Percentiles rank a stretch among this genome's conserved stretches.
Conservation (phyloP, 2,329 filamentous ascomycete species). For the Blastomyces gilchristii region DNA sequence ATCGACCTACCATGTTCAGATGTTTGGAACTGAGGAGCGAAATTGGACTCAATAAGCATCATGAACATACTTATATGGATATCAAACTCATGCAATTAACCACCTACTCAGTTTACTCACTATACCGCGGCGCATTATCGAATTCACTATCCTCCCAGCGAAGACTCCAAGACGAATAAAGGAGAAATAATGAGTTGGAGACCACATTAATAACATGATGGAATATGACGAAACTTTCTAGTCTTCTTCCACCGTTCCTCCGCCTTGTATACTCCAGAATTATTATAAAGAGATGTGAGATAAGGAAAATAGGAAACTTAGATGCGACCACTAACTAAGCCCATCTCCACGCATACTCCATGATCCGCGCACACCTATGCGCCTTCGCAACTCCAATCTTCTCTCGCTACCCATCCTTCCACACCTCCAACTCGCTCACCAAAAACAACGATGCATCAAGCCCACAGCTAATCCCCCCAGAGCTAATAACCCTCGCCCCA, state of each 20-base stretch:
- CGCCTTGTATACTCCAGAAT: too few species aligned
- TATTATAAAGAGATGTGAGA: neutral
- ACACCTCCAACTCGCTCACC: conserved; percentile 3
- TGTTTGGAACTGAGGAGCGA: neutral
- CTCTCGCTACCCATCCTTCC: neutral
- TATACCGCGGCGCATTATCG: too few species aligned
- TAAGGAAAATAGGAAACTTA: neutral
- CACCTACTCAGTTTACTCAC: too few species aligned
- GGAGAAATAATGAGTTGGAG: too few species aligned
- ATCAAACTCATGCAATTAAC: too few species aligned
- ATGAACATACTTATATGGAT: neutral
- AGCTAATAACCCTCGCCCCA: conserved; percentile 1
- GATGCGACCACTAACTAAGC: neutral
- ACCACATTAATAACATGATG: too few species aligned
- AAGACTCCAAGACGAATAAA: too few species aligned
- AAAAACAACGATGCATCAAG: conserved; percentile 5
- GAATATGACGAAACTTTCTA: neutral
- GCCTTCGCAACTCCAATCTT: conserved; percentile 1
- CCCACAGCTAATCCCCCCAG: conserved; percentile 5
- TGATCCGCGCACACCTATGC: conserved; percentile 2
- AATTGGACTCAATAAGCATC: neutral
- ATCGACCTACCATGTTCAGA: neutral
- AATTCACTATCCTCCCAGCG: too few species aligned
- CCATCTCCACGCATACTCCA: conserved; percentile 4
- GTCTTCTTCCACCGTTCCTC: neutral